These are phyloP conservation scores for Tricholoma furcatifolium DNA, from an alignment of 768 basidiomycete genomes.

Conservation along the genomic window DNA sequence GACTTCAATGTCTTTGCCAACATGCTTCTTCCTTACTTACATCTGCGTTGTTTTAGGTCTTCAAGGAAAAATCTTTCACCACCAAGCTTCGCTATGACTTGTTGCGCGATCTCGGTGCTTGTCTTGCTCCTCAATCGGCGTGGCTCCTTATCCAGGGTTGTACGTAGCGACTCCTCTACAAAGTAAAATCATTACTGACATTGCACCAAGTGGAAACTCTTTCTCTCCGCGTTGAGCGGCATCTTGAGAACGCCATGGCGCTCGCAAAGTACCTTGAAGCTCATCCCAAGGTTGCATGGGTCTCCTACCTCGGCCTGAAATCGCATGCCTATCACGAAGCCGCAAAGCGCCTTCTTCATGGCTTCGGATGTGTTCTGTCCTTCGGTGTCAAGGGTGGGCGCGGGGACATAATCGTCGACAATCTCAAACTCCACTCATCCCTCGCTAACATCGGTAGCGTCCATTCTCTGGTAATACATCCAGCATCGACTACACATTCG, in stretches of 20 bases:
- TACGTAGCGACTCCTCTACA: neutral
- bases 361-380: constrained; percentile 59
- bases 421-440: constrained; percentile 35
- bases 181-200: neutral
- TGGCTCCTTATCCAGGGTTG: constrained; percentile 56
- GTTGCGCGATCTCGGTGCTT: constrained; percentile 53
- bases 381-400: constrained; percentile 56
- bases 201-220: constrained; percentile 50
- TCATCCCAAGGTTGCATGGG: constrained; percentile 60
- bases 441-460: constrained; percentile 45
- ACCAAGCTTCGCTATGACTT: constrained; percentile 43
- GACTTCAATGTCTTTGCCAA: neutral
- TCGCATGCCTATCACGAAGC: constrained; percentile 49
- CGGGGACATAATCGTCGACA: constrained; percentile 33
- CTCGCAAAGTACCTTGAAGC: constrained; percentile 42
- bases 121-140: constrained; percentile 54
- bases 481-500: constrained; percentile 62
- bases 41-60: constrained; percentile 1
- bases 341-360: constrained; percentile 44
- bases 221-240: constrained; percentile 55
- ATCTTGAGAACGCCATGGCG: constrained; percentile 53
- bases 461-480: constrained; percentile 64
- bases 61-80: constrained; percentile 18
- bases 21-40: neutral
- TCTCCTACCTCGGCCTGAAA: constrained; percentile 58